Evolutionary conservation across 192 early-diverging fungal species (phyloP), one percentile per base, ranked within the genome.

Genomic region (Rhizoclosmatium globosum): DNA sequence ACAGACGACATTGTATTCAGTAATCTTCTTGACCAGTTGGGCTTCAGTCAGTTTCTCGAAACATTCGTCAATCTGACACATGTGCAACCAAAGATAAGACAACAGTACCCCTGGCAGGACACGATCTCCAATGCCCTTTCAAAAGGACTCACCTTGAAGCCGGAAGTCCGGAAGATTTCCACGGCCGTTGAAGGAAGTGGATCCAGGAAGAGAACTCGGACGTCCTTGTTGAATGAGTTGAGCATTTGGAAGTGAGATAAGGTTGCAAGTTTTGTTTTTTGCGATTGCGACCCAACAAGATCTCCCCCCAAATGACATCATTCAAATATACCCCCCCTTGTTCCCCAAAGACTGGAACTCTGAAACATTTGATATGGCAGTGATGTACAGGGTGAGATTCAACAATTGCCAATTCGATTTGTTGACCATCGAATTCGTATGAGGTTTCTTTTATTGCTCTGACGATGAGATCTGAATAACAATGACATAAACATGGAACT

Each of bases 1-100:
- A 73, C 84, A 85, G 42, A 87, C 77, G 48, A 87, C 76, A 50
- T 87, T 79, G 82, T 85, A 87, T 13, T 87, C 86, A 11, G 60
- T 57, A 48, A 87, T 74, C 67, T 64, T 71, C 73, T 82, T 84
- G 19, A 85, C 82, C 4, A 87, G 77, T 68, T 86, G 65, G 19
- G 81, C 82, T 71, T 87, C 86, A 31, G 77, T 72, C 3, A 83
- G 68, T 1, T 66, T 38, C 39, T 72, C 72, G 42, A 82, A 82
- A 68, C 68, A 77, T 64, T 82, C 80, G 60, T 84, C 85, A 61
- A 86, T 69, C 80, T 81, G 60, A n/a, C 2, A 31, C 39, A 53
- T 50, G 21, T 7, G 21, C 44, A 45, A 19, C 19, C 23, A 56
- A 56, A 56, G 53, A 56, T 56, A 56, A 62, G 60, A 21, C 38